Base-by-base conservation (phyloP, 768 basidiomycete genomes). In the Phylloporus arenicola region DNA sequence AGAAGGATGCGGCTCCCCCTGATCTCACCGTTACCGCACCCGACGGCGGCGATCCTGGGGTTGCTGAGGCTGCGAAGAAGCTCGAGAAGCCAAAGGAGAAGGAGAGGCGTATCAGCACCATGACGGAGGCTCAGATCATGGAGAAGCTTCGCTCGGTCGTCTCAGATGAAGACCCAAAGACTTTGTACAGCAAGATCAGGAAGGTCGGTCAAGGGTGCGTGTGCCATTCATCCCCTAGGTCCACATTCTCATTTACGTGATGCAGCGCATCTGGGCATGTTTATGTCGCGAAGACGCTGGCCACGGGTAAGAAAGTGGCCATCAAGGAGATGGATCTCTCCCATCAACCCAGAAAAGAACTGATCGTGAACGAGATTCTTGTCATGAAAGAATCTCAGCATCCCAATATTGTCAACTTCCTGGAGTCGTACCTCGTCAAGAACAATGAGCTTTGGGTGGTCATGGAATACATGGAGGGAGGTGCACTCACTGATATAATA, bases 381-480 rank as follows among this genome's bases (percentile, higher is more conserved):
- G 96, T 99, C 58, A 98, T 99, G 95, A 95, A 93, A 68, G 96
- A 94, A 69, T 92, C 90, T 24, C 91, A 93, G 55, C 93, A 96
- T 66, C 91, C 92, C 27, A 97, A 96, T 62, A 94, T 97, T 51
- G 93, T 97, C 74, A 95, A 95, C 70, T 97, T 91, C 71, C 70
- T 95, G 37, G 89, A 95, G 6, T 82, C 89, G 20, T 96, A 93
- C 68, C 79, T 97, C 39, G 82, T 96, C 47, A 88, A 87, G 70
- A 85, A 76, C 65, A 86, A 78, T 46, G 92, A 95, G 64, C 80
- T 96, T 20, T 97, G 93, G 93, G 92, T 96, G 39, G 92, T 95
- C 51, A 97, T 95, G 93, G 93, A 97, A 72, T 95, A 90, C 64
- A 97, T 97, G 93, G 93, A 97, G 69, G 93, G 93, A 46, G 94